A percentile compares a stretch with the other conserved stretches of the same genome.
These are phyloP conservation scores for Penicillium chermesinum DNA, from an alignment of 495 filamentous ascomycete species.

Conservation along the genomic window DNA sequence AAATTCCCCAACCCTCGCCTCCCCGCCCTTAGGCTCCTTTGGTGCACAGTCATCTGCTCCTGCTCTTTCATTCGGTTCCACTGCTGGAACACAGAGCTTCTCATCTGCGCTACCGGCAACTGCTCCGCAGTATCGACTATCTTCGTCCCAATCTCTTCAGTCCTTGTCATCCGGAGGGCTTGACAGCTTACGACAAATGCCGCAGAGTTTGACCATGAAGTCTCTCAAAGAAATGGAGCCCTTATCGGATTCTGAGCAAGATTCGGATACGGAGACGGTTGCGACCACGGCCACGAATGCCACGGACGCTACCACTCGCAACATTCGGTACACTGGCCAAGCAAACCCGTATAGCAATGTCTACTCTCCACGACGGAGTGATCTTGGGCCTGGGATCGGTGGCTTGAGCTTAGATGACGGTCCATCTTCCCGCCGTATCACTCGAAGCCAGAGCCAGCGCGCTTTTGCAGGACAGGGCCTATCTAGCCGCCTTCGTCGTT, in stretches of 20 bases:
- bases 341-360: slow-evolving; percentile 11
- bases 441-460: slow-evolving; percentile 37
- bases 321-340: slow-evolving; percentile 35
- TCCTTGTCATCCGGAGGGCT: slow-evolving; percentile 13
- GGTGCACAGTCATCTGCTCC: slow-evolving; percentile 18
- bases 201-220: slow-evolving; percentile 36
- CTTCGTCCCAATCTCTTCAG: slow-evolving; percentile 14
- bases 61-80: slow-evolving; percentile 31
- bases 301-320: slow-evolving; percentile 35
- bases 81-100: slow-evolving; percentile 29
- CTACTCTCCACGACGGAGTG: slow-evolving; percentile 31
- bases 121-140: slow-evolving; percentile 19
- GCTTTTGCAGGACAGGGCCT: background rate
- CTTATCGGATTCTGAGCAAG: slow-evolving; percentile 34
- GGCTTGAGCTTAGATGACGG: slow-evolving; percentile 41
- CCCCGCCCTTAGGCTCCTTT: background rate
- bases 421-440: slow-evolving; percentile 32
- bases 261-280: slow-evolving; percentile 41
- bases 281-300: slow-evolving; percentile 32
- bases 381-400: slow-evolving; percentile 36
- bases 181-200: slow-evolving; percentile 11
- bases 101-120: slow-evolving; percentile 21
- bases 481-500: background rate
- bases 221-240: slow-evolving; percentile 32
- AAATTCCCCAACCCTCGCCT: slow-evolving; percentile 8